Base-by-base conservation (phyloP, 148 eudicot species). In the Bassia scoparia region DNA sequence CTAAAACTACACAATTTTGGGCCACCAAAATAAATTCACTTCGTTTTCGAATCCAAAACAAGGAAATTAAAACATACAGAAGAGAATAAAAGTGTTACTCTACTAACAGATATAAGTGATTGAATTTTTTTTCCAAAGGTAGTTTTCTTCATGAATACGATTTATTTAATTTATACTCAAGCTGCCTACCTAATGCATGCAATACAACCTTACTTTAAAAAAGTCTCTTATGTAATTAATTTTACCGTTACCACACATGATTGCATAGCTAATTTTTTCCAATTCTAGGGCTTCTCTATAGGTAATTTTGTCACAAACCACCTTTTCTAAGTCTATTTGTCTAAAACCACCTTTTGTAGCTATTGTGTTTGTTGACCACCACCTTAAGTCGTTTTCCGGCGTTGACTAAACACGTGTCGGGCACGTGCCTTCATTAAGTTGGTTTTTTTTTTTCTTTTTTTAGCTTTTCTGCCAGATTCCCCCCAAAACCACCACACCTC, bases 21-120 rank as follows among this genome's bases (percentile, higher is more conserved):
- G 55, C 82, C 76, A 75, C 79, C 73, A 14, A 21, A 54, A 35
- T 80, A 48, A 80, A 64, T 70, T 71, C 72, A 55, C 49, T 59
- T 80, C 76, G 61, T 68, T 75, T 66, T 80, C 72, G 76, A 75
- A 66, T 71, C 79, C 76, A 75, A 71, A 75, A 72, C 68, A 58
- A 75, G 82, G 74, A 70, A 80, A 65, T 43, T 68, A 75, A 43
- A 63, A 75, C 76, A 75, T 41, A 59, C 82, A 80, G 82, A 75
- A 80, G 76, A 65, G 78, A 79, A 70, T 79, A 64, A 79, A 79
- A 74, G 50, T 78, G 29, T 24, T 35, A 14, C 33, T 1, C 78
- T 63, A 54, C 30, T 29, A 56, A 56, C 30, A 59, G 67, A 75
- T 75, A 64, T 58, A 75, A 5, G n/a, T 9, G 29, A 67, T 54